A percentile compares a stretch with the other conserved stretches of the same genome.
These are phyloP conservation scores for Penicillium verrucosum DNA, from an alignment of 2,329 filamentous ascomycete genomes.

Conservation along the genomic window DNA sequence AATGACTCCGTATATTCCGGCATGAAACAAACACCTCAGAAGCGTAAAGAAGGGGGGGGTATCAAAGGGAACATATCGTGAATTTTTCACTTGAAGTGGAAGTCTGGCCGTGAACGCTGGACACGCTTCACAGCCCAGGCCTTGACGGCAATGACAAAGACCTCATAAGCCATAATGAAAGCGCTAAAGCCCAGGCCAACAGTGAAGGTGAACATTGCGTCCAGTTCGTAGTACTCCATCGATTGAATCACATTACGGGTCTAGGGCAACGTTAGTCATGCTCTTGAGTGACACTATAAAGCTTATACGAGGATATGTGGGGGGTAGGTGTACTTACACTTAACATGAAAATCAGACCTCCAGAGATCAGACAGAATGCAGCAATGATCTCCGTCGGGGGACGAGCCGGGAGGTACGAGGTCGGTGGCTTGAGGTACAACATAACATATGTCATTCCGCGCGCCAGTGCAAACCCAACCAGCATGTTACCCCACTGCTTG, in stretches of 20 bases:
- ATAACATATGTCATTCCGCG: slow-evolving; percentile 76
- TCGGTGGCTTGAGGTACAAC: slow-evolving; percentile 75
- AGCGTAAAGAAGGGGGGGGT: slow-evolving; percentile 16
- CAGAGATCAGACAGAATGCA: slow-evolving; percentile 80
- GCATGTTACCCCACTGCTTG: slow-evolving; percentile 84
- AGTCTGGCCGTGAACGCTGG: slow-evolving; percentile 29
- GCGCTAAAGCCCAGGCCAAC: slow-evolving; percentile 79
- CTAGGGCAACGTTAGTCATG: slow-evolving; percentile 42
- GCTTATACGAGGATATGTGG: neutral
- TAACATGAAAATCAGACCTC: slow-evolving; percentile 88
- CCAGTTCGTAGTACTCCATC: slow-evolving; percentile 73
- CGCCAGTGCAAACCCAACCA: slow-evolving; percentile 76
- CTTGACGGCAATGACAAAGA: slow-evolving; percentile 76
- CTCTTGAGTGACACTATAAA: neutral
- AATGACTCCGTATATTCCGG: neutral
- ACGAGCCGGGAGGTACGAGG: slow-evolving; percentile 73
- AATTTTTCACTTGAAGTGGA: slow-evolving; percentile 28
- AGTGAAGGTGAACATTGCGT: slow-evolving; percentile 93
- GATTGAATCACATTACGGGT: slow-evolving; percentile 71
- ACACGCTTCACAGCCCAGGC: slow-evolving; percentile 69
- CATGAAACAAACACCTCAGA: slow-evolving; percentile 6
- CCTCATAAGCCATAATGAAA: slow-evolving; percentile 79
- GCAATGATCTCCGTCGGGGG: slow-evolving; percentile 88
- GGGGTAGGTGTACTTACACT: slow-evolving; percentile 59
- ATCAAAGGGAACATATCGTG: slow-evolving; percentile 12